These are phyloP conservation scores for Penicillium psychrosexuale DNA, from an alignment of 2,329 filamentous ascomycete genomes.

Conservation along the genomic window DNA sequence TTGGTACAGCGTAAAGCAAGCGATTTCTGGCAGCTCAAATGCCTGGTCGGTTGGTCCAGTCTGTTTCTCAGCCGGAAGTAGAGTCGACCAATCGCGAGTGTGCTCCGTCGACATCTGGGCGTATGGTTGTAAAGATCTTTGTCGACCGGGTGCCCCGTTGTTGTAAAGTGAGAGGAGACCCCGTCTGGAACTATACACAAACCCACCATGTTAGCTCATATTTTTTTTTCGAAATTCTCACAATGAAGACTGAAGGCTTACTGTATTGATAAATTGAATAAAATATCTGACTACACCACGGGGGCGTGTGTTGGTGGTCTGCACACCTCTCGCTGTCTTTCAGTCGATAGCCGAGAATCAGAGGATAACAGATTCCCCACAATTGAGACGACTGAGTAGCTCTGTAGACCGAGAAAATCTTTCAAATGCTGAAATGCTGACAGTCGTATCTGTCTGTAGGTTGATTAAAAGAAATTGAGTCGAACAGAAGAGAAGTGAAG, in stretches of 20 bases:
- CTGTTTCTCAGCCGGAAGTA: not conserved
- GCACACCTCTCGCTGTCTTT: not conserved
- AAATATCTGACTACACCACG: not conserved
- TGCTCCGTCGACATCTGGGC: not conserved
- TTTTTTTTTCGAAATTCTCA: not conserved
- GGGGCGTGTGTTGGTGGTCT: not conserved
- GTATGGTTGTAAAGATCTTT: not conserved
- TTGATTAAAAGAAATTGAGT: not conserved
- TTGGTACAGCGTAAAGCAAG: not conserved
- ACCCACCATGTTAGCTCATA: not conserved
- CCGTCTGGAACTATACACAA: not conserved
- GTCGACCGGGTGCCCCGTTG: not conserved
- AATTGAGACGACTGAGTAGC: not conserved
- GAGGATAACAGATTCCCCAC: not conserved
- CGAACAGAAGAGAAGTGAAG: too few relatives aligned
- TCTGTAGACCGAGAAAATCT: not conserved
- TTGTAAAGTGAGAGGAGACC: not conserved
- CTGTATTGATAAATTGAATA: not conserved
- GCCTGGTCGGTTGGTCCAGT: not conserved
- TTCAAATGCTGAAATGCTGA: not conserved
- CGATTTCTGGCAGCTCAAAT: not conserved
- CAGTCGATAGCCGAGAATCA: not conserved
- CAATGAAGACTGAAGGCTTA: rapidly evolving
- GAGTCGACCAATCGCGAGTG: not conserved
- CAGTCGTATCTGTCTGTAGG: not conserved